These are phyloP conservation scores for Amyloporia xantha DNA, from an alignment of 768 basidiomycete genomes.

Conservation along the genomic window DNA sequence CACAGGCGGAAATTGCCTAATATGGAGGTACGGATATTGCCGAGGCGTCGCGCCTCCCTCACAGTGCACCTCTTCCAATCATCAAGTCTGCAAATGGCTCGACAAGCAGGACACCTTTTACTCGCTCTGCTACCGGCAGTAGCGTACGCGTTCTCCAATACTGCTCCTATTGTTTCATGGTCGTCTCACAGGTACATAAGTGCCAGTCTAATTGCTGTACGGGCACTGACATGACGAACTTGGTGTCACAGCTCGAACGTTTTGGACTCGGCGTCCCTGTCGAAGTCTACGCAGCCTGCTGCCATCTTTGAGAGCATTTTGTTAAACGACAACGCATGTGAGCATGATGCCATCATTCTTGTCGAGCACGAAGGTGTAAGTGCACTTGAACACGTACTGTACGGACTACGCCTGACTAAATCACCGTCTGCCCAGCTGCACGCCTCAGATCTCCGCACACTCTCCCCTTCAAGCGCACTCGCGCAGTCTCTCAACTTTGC, in stretches of 20 bases:
- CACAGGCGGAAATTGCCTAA: not conserved
- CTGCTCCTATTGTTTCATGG: slow-evolving; percentile 65
- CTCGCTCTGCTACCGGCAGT: slow-evolving; percentile 38
- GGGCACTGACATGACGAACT: not conserved
- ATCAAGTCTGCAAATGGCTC: slow-evolving; percentile 6
- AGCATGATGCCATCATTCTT: slow-evolving; percentile 58
- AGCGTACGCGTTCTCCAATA: slow-evolving; percentile 53
- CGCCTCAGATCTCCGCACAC: slow-evolving; percentile 65
- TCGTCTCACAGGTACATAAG: slow-evolving; percentile 60
- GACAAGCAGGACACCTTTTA: slow-evolving; percentile 25
- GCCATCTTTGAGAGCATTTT: slow-evolving; percentile 39
- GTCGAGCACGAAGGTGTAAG: slow-evolving; percentile 70
- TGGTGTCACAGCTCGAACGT: slow-evolving; percentile 36
- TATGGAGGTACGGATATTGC: not conserved
- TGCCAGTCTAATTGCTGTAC: too few species aligned
- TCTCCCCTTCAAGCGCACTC: slow-evolving; percentile 46
- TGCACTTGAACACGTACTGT: slow-evolving; percentile 3
- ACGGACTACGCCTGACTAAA: not conserved
- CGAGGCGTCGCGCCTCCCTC: not conserved
- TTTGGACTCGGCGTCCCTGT: slow-evolving; percentile 24
- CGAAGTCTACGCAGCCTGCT: slow-evolving; percentile 10
- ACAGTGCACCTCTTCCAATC: not conserved
- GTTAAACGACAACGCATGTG: slow-evolving; percentile 43
- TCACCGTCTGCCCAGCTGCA: slow-evolving; percentile 47
- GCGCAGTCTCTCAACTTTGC: slow-evolving; percentile 40